These are phyloP conservation scores for Solanum virginianum DNA, from an alignment of 257 asterid species.

Conservation along the genomic window DNA sequence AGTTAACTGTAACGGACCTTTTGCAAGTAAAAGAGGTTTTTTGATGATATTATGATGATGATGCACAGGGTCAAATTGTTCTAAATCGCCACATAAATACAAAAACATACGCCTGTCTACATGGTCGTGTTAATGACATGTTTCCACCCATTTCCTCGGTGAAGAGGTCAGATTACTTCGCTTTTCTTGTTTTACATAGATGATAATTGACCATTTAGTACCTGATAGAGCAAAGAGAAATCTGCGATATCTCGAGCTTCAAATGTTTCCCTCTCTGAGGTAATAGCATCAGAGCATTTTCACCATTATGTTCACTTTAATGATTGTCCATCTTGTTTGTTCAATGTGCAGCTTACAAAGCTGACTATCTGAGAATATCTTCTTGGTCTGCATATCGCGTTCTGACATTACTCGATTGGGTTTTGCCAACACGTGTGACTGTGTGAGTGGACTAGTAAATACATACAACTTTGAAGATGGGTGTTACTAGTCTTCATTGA, in stretches of 20 bases:
- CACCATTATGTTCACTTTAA: neutral
- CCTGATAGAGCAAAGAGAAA: neutral
- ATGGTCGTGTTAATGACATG: conserved; percentile 67
- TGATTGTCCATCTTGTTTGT: neutral
- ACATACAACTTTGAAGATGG: neutral
- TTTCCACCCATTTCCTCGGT: conserved; percentile 48
- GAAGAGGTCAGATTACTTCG: conserved; percentile 46
- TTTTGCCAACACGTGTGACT: neutral
- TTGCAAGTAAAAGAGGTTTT: neutral
- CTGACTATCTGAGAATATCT: neutral
- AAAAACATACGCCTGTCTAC: conserved; percentile 60
- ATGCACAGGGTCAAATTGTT: conserved; percentile 70
- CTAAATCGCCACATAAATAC: conserved; percentile 65
- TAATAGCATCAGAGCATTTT: neutral
- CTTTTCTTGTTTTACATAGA: neutral
- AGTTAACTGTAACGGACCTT: neutral
- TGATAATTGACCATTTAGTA: neutral
- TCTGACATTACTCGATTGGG: neutral
- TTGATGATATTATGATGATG: neutral
- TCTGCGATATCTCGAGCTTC: neutral
- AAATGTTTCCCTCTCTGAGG: neutral
- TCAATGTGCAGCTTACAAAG: neutral
- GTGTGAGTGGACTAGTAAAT: neutral
- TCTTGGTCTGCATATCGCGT: neutral
- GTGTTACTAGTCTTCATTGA: neutral